Evolutionary conservation across 306 rosid genomes (phyloP).

Genomic region (Datisca glomerata): DNA sequence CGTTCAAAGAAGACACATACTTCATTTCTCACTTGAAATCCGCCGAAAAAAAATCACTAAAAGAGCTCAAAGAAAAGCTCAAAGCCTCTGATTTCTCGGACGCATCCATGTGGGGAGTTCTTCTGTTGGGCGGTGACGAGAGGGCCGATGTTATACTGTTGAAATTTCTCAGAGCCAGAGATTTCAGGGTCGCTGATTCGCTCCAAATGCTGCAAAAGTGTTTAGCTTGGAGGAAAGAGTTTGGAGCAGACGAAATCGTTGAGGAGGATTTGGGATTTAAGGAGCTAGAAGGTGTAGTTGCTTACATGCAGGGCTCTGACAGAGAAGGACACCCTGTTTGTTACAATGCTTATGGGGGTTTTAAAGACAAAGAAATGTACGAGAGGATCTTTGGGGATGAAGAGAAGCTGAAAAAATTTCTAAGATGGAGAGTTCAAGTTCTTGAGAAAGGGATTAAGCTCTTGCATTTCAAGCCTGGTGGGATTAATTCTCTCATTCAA

Average conservation of each 20-base stretch:
- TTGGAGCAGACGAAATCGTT: conserved; percentile 42
- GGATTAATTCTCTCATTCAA: conserved; percentile 74
- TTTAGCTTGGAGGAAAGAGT: conserved; percentile 70
- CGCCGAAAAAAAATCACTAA: conserved; percentile 55
- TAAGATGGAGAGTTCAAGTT: conserved; percentile 92
- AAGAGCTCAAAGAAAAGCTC: conserved; percentile 50
- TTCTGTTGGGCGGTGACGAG: conserved; percentile 49
- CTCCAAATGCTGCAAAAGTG: conserved; percentile 56
- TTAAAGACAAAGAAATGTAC: conserved; percentile 66
- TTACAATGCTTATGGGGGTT: conserved; percentile 77
- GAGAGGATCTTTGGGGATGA: conserved; percentile 83
- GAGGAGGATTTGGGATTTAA: conserved; percentile 79
- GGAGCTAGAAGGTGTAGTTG: conserved; percentile 84
- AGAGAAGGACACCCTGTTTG: conserved; percentile 87
- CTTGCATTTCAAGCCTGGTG: conserved; percentile 82
- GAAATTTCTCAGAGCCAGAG: conserved; percentile 82
- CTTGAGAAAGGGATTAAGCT: conserved; percentile 74
- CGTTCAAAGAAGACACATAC: conserved; percentile 69
- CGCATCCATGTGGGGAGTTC: conserved; percentile 62
- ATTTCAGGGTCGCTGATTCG: conserved; percentile 61
- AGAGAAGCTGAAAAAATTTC: conserved; percentile 69
- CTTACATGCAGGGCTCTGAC: conserved; percentile 82
- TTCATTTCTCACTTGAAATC: conserved; percentile 39
- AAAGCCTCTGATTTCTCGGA: conserved; percentile 23
- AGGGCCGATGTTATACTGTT: conserved; percentile 73